phyloP scores from a whole-genome alignment of 2,329 filamentous ascomycete genomes.

The Colletotrichum sp. region DNA sequence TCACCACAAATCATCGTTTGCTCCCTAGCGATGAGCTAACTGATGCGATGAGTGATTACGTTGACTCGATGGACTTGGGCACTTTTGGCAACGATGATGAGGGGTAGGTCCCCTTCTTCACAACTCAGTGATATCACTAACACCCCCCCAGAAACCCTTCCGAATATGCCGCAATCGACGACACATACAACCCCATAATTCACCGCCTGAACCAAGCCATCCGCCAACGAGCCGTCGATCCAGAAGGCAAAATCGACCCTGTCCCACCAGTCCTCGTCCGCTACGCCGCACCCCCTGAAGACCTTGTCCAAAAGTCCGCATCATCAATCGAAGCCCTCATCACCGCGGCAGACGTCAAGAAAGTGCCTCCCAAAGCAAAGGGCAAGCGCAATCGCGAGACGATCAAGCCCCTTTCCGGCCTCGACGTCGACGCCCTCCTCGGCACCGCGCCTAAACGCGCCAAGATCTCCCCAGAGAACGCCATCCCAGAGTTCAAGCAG shows the following conservation, averaged over 20 bases:
- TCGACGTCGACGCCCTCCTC: constrained; percentile 86
- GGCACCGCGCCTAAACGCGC: constrained; percentile 49
- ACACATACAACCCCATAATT: constrained; percentile 83
- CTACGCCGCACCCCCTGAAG: constrained; percentile 74
- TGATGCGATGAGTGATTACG: constrained; percentile 86
- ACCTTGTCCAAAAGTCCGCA: constrained; percentile 64
- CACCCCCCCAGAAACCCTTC: constrained; percentile 39
- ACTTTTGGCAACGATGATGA: constrained; percentile 74
- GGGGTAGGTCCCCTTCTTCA: constrained; percentile 55
- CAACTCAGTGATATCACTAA: constrained; percentile 16
- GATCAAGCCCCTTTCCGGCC: constrained; percentile 84
- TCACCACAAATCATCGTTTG: constrained; percentile 78
- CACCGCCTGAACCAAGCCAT: constrained; percentile 89
- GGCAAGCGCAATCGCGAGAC: constrained; percentile 73
- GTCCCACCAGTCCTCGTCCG: constrained; percentile 69
- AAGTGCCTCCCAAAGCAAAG: constrained; percentile 82
- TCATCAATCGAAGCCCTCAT: constrained; percentile 68
- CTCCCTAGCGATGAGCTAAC: constrained; percentile 77
- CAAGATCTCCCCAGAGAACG: constrained; percentile 68
- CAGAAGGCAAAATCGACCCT: constrained; percentile 66
- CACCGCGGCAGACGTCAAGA: constrained; percentile 79
- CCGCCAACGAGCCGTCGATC: constrained; percentile 79
- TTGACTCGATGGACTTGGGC: constrained; percentile 91
- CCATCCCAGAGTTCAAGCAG: constrained; percentile 91
- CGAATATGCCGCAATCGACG: constrained; percentile 80